Percentiles rank a stretch among this genome's conserved stretches.
These are phyloP conservation scores for Syncephalastrum contaminatum DNA, from an alignment of 371 early-diverging fungal genomes.

Conservation along the genomic window DNA sequence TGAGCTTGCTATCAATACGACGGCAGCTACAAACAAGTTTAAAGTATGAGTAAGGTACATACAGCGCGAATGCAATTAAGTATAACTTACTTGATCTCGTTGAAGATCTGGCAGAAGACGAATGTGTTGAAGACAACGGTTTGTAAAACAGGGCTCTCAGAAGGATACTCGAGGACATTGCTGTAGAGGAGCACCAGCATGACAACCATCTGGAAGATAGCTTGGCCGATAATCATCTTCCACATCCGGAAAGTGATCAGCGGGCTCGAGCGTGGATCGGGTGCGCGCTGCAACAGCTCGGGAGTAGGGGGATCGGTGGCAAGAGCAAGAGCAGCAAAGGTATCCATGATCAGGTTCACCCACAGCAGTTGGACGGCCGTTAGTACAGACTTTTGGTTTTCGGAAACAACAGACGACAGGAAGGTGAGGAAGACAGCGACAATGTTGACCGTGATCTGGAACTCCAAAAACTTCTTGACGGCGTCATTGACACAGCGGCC, in stretches of 20 bases:
- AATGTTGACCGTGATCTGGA: slow-evolving; percentile 75
- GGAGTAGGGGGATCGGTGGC: slow-evolving; percentile 70
- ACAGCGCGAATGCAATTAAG: background rate
- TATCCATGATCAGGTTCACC: slow-evolving; percentile 81
- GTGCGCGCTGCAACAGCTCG: slow-evolving; percentile 59
- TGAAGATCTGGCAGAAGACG: slow-evolving; percentile 72
- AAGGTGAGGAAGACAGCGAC: slow-evolving; percentile 66
- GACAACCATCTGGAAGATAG: slow-evolving; percentile 59
- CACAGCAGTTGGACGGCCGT: slow-evolving; percentile 72
- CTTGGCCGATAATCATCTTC: slow-evolving; percentile 68
- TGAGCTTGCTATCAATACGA: slow-evolving; percentile 58
- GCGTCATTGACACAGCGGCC: slow-evolving; percentile 75
- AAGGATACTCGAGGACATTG: slow-evolving; percentile 30
- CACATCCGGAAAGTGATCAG: slow-evolving; percentile 68
- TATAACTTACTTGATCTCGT: slow-evolving; percentile 57
- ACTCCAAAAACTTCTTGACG: slow-evolving; percentile 78
- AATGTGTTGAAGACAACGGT: slow-evolving; percentile 73
- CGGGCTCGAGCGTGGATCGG: slow-evolving; percentile 60
- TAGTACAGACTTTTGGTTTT: slow-evolving; percentile 48
- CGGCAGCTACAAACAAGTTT: slow-evolving; percentile 41
- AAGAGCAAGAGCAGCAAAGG: slow-evolving; percentile 69
- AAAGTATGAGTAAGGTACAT: background rate
- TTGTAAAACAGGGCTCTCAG: slow-evolving; percentile 31
- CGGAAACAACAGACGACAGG: slow-evolving; percentile 50
- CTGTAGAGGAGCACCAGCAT: slow-evolving; percentile 57